These are phyloP conservation scores for Ulota crispa DNA, from an alignment of 225 moss, liverwort and hornwort genomes.

Conservation along the genomic window DNA sequence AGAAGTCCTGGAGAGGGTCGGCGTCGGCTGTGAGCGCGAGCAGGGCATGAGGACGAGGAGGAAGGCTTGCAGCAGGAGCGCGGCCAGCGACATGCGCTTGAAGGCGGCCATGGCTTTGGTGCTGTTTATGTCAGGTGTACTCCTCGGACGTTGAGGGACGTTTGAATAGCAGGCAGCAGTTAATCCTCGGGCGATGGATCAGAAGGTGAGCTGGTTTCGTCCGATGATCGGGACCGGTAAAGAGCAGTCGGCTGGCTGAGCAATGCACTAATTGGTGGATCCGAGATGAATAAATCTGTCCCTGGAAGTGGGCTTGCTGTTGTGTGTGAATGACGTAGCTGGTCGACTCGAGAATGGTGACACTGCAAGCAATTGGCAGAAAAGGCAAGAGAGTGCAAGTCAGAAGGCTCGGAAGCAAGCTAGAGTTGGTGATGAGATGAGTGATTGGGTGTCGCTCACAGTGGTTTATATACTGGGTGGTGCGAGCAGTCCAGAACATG, in stretches of 20 bases:
- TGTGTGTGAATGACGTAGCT: not conserved
- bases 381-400: not conserved
- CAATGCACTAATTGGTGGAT: not conserved
- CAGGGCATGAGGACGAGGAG: no score
- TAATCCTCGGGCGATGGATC: no score
- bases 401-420: not conserved
- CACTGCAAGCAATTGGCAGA: no score
- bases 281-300: not conserved
- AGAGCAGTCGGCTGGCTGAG: not conserved
- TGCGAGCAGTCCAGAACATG: no score
- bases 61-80: no score
- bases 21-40: no score
- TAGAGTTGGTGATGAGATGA: not conserved
- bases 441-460: rapidly evolving
- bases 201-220: not conserved
- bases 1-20: no score
- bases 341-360: not conserved
- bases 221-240: not conserved
- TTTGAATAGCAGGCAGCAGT: no score
- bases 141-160: no score
- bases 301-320: not conserved
- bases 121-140: no score
- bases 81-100: no score
- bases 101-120: no score
- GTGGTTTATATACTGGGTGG: not conserved